These are phyloP conservation scores for Setomelanomma holmii DNA, from an alignment of 2,329 filamentous ascomycete species.

Conservation along the genomic window DNA sequence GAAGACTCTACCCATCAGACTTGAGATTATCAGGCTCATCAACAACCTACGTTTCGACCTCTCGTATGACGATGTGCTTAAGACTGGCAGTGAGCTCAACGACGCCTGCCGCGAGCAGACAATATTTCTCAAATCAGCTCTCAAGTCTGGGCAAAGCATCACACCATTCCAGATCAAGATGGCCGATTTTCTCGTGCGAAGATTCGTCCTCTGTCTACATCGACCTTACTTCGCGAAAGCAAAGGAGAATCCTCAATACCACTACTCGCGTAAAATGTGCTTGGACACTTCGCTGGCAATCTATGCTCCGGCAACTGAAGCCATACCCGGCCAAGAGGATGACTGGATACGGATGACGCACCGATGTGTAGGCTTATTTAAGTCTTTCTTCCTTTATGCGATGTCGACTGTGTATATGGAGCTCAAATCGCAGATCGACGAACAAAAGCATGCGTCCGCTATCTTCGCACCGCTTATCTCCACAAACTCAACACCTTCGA, in stretches of 20 bases:
- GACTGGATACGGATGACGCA: slow-evolving; percentile 30
- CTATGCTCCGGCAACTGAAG: slow-evolving; percentile 20
- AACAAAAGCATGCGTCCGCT: slow-evolving; percentile 10
- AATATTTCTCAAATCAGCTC: slow-evolving; percentile 19
- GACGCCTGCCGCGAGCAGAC: slow-evolving; percentile 27
- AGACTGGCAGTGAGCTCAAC: slow-evolving; percentile 34
- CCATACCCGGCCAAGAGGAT: slow-evolving; percentile 17
- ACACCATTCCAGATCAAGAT: slow-evolving; percentile 57
- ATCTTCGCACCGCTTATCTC: slow-evolving; percentile 17
- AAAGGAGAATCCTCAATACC: slow-evolving; percentile 54
- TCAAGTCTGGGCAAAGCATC: slow-evolving; percentile 11
- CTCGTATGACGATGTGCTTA: slow-evolving; percentile 39
- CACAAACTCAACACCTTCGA: neutral
- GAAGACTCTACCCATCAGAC: slow-evolving; percentile 44
- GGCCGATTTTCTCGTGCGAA: slow-evolving; percentile 60
- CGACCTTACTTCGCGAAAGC: slow-evolving; percentile 56
- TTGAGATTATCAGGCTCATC: slow-evolving; percentile 43
- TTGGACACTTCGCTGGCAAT: slow-evolving; percentile 48
- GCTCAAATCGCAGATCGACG: slow-evolving; percentile 29
- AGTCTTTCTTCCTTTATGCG: slow-evolving; percentile 31
- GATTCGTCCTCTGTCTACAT: slow-evolving; percentile 64
- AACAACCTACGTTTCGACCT: slow-evolving; percentile 41
- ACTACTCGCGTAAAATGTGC: slow-evolving; percentile 59
- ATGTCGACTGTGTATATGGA: slow-evolving; percentile 33
- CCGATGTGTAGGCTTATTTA: slow-evolving; percentile 32